Evolutionary conservation across 2,329 filamentous ascomycete species (phyloP), one percentile per base, ranked within the genome.

Genomic region (Aspergillus niger): DNA sequence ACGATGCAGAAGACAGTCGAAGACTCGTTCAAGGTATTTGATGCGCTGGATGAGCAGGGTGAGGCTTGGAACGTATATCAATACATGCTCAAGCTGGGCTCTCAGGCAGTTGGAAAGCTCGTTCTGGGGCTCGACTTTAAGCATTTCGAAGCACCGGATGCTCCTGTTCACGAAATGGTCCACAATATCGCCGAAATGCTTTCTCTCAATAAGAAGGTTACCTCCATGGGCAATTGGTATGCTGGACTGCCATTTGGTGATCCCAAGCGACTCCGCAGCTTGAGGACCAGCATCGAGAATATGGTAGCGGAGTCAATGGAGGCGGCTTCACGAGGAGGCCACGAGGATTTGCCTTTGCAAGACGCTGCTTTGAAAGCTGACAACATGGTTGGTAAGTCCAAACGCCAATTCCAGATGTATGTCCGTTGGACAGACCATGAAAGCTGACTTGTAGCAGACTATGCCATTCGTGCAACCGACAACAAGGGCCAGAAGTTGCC

Each of bases 131-230:
- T 79, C 59, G 80, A 83, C 28, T 75, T 82, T 55, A 60, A 78
- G 8, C 81, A 83, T 55, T 82, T 83, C 50, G 64, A 68, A 0
- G 51, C 65, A 2, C 57, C 71, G 1, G 77, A 86, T 53, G 73
- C 84, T 0, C 81, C 77, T 0, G 68, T 81, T 0, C 81, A 86
- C 66, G 77, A 81, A 51, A 81, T 87, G 71, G 81, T 86, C 0
- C 67, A 75, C 41, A 63, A 73, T 7, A 83, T 88, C 48, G 85
- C 81, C 0, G 76, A 83, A 48, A 64, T 77, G 0, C 76, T 89
- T 2, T 75, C 78, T 28, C 72, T 89, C 15, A 88, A 86, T 72
- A 88, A 88, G 75, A 85, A 84, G 67, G 76, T 87, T 6, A 79
- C 83, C 0, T 79, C 81, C 0, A 79, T 80, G 67, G 84, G 84